These are phyloP conservation scores for Amauroascus niger DNA, from an alignment of 2,329 filamentous ascomycete species.

Conservation along the genomic window DNA sequence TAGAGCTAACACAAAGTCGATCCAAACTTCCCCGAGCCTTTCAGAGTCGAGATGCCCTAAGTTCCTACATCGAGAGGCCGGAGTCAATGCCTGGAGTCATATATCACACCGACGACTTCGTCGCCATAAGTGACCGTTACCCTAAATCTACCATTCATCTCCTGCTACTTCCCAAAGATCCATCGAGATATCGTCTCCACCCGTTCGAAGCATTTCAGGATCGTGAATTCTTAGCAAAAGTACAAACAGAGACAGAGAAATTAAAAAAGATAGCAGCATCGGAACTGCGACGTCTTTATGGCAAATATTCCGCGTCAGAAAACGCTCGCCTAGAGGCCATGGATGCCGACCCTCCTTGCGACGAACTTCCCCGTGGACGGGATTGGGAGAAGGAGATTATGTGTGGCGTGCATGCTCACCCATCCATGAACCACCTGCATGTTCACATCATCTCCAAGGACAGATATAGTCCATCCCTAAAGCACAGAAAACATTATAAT, in stretches of 20 bases:
- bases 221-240: constrained; percentile 54
- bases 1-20: neutral
- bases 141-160: constrained; percentile 80
- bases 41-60: constrained; percentile 51
- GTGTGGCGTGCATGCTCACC: constrained; percentile 73
- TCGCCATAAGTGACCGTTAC: constrained; percentile 71
- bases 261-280: constrained; percentile 58
- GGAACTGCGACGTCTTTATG: constrained; percentile 63
- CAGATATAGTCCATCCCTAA: constrained; percentile 60
- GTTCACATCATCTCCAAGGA: constrained; percentile 79
- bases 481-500: constrained; percentile 81
- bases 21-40: constrained; percentile 23
- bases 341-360: constrained; percentile 41
- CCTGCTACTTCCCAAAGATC: constrained; percentile 72
- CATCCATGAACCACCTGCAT: constrained; percentile 87
- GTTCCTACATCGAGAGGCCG: constrained; percentile 57
- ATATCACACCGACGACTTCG: constrained; percentile 58
- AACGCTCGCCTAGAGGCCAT: constrained; percentile 55
- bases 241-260: constrained; percentile 51
- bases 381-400: constrained; percentile 69
- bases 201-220: constrained; percentile 72
- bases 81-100: constrained; percentile 50
- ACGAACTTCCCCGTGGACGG: constrained; percentile 58
- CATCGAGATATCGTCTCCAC: constrained; percentile 51
- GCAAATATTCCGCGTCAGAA: constrained; percentile 54